A percentile compares a stretch with the other conserved stretches of the same genome.
Conservation (phyloP, 73 alveolate genomes). For the Blepharisma japonicum region DNA sequence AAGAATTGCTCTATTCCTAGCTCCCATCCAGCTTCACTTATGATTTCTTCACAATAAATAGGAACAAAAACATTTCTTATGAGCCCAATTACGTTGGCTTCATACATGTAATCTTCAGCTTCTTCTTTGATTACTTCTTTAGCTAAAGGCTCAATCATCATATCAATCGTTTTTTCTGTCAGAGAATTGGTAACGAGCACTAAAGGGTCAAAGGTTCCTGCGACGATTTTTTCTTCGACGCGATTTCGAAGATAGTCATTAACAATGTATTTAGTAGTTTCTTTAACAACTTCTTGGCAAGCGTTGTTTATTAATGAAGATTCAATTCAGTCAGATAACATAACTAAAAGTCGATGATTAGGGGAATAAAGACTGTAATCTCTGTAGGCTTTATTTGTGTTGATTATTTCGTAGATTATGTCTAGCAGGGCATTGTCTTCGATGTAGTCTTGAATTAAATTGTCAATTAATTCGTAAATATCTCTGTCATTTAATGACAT, state of each 20-base stretch:
- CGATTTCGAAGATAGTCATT: conserved; percentile 1
- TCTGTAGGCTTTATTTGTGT: neutral
- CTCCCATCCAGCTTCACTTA: neutral
- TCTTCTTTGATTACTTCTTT: neutral
- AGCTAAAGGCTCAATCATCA: neutral
- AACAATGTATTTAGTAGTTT: neutral
- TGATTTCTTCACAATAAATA: neutral
- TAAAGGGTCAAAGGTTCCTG: neutral
- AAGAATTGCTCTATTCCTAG: neutral
- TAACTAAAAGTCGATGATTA: neutral
- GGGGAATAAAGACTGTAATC: conserved; percentile 1
- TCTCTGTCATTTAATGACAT: too few species aligned
- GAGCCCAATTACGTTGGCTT: neutral
- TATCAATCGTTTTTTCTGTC: neutral
- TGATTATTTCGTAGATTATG: neutral
- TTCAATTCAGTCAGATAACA: neutral
- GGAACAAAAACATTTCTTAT: neutral
- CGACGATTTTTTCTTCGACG: neutral
- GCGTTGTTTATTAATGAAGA: neutral
- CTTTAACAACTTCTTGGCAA: neutral
- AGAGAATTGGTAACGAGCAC: neutral
- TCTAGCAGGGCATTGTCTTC: conserved; percentile 23
- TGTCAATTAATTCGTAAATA: neutral
- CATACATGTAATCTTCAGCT: neutral
- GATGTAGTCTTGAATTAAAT: conserved; percentile 23